Evolutionary conservation across 495 filamentous ascomycete genomes (phyloP), one percentile per base, ranked within the genome.

Genomic region (Aspergillus bertholletiae): DNA sequence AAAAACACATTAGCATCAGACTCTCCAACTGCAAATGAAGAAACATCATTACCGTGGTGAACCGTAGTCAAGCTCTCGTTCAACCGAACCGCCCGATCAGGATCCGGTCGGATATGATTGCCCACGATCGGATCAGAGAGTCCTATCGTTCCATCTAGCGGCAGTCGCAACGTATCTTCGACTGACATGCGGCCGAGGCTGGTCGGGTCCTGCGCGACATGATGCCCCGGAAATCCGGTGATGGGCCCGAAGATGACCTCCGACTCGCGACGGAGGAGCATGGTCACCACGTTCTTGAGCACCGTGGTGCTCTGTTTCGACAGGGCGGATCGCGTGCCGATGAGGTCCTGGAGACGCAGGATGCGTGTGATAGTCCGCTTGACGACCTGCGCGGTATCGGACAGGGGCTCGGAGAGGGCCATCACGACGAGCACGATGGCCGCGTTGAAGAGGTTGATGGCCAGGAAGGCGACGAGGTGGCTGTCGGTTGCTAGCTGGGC

Each of bases 391-490:
- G 70, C 65, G 1, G 57, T 56, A 45, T 71, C 62, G 9, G 67
- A 71, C 1, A 73, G 58, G 12, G 67, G 61, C 35, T 73, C 64
- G 1, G 62, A 67, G 13, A 70, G 52, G 11, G 70, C 70, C 51
- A 61, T 62, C 7, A 73, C 61, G 23, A 61, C 62, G 28, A 73
- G 50, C 7, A 71, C 68, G 17, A 73, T 59, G 7, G 67, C 62
- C 2, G 70, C 62, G 23, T 66, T 67, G 57, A 73, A 71, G 3
- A 71, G 47, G 41, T 71, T 70, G 50, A 73, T 73, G 15, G 61
- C 68, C 0, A 73, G 54, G 23, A 73, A 70, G 5, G 70, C 63
- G 9, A 70, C 64, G 11, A 69, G 53, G 34, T 70, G 69, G 47
- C 61, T 69, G 21, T 69, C 61, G 0, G 60, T 63, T 0, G 66